A percentile compares a stretch with the other conserved stretches of the same genome.
These are phyloP conservation scores for Fusarium devonianum DNA, from an alignment of 2,329 filamentous ascomycete species.

Conservation along the genomic window DNA sequence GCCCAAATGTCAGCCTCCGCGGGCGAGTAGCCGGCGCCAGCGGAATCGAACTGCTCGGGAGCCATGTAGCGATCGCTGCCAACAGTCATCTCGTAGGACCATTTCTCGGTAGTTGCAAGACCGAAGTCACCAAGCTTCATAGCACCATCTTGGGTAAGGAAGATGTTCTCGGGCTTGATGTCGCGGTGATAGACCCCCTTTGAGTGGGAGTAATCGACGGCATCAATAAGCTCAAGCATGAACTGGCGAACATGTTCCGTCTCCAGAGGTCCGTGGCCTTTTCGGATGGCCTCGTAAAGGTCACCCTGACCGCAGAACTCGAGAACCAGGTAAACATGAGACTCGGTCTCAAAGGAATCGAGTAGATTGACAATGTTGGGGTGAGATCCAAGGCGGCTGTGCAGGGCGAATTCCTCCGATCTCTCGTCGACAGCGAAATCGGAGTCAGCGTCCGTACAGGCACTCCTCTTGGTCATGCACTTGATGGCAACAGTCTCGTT, in stretches of 20 bases:
- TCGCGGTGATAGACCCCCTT: constrained; percentile 95
- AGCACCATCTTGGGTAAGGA: constrained; percentile 81
- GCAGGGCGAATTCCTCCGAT: constrained; percentile 81
- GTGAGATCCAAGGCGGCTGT: constrained; percentile 79
- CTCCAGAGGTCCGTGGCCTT: constrained; percentile 85
- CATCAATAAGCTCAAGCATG: constrained; percentile 92
- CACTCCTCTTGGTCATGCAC: constrained; percentile 85
- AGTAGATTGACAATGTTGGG: constrained; percentile 94
- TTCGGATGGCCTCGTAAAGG: constrained; percentile 95
- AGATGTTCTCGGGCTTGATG: constrained; percentile 99
- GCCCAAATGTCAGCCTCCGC: constrained; percentile 96
- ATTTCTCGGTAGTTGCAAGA: constrained; percentile 85
- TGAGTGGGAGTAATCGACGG: constrained; percentile 87
- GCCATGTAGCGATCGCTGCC: constrained; percentile 99
- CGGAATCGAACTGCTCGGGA: constrained; percentile 94
- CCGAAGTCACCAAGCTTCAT: constrained; percentile 99
- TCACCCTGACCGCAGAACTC: constrained; percentile 97
- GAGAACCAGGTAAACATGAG: constrained; percentile 89
- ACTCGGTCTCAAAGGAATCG: constrained; percentile 88
- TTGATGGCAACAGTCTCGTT: constrained; percentile 91
- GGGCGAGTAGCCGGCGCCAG: constrained; percentile 86
- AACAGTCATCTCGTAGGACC: constrained; percentile 92
- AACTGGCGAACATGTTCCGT: constrained; percentile 97
- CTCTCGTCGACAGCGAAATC: constrained; percentile 81
- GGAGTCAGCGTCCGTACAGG: constrained; percentile 64